Percentiles rank a stretch among this genome's conserved stretches.
These are phyloP conservation scores for Macrophomina phaseolina DNA, from an alignment of 2,329 filamentous ascomycete species.

Conservation along the genomic window DNA sequence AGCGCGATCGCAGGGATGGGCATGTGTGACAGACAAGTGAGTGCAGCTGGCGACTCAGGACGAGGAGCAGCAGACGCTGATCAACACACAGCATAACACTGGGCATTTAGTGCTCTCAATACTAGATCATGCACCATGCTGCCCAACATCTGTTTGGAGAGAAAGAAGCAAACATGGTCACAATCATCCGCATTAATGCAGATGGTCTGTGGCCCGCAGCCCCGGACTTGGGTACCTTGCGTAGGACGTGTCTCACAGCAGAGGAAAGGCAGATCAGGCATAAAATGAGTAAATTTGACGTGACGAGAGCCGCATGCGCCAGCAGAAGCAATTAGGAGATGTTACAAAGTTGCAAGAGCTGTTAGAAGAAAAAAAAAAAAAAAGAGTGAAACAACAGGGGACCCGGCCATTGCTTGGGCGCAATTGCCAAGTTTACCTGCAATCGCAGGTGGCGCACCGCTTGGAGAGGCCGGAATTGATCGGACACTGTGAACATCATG, in stretches of 20 bases:
- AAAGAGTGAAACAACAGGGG: slow-evolving; percentile 4
- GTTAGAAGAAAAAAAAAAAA: background rate
- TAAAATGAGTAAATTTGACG: background rate
- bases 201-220: background rate
- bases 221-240: slow-evolving; percentile 16
- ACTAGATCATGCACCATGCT: slow-evolving; percentile 3
- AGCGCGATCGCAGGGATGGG: no score
- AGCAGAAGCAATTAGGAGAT: background rate
- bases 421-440: background rate
- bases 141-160: background rate
- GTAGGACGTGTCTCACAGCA: background rate
- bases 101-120: background rate
- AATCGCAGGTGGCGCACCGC: background rate
- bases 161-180: background rate
- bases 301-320: slow-evolving; percentile 13
- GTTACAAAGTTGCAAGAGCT: background rate
- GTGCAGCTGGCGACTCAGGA: background rate
- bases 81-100: background rate
- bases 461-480: background rate
- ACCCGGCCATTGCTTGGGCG: background rate
- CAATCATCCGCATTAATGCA: background rate
- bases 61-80: background rate
- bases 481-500: background rate
- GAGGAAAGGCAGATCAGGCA: background rate
- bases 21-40: background rate